These are phyloP conservation scores for Esteya vermicola DNA, from an alignment of 2,329 filamentous ascomycete species.

Conservation along the genomic window DNA sequence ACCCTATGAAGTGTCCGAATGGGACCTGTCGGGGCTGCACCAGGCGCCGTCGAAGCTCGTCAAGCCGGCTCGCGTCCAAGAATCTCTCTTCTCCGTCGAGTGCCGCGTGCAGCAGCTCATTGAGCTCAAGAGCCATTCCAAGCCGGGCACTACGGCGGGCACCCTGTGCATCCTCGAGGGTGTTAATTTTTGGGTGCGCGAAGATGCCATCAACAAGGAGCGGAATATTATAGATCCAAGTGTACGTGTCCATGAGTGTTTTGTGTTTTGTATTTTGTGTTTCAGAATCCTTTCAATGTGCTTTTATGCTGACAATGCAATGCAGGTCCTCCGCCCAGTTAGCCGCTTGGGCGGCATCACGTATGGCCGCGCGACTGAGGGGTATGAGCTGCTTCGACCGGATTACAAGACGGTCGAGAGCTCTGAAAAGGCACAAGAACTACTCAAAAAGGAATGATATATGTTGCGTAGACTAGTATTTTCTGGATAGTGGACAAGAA, in stretches of 20 bases:
- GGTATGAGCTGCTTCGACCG: conserved; percentile 54
- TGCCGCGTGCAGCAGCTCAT: conserved; percentile 58
- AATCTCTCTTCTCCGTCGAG: conserved; percentile 75
- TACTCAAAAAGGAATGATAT: conserved; percentile 4
- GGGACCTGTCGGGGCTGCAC: conserved; percentile 60
- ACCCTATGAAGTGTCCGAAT: conserved; percentile 65
- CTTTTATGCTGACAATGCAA: too few species aligned
- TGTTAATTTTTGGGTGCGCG: conserved; percentile 73
- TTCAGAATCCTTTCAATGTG: too few species aligned
- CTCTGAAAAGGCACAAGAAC: conserved; percentile 18
- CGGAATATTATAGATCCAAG: conserved; percentile 58
- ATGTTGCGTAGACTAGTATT: neutral
- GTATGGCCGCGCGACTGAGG: conserved; percentile 59
- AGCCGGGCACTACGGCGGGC: conserved; percentile 59
- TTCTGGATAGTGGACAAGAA: too few species aligned
- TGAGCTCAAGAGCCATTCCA: conserved; percentile 63
- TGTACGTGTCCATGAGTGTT: conserved; percentile 29
- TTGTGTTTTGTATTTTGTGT: neutral
- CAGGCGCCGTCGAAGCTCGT: conserved; percentile 47
- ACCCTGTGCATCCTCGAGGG: conserved; percentile 70
- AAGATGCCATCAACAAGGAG: conserved; percentile 75
- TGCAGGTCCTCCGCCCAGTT: conserved; percentile 56
- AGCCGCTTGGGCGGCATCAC: conserved; percentile 74
- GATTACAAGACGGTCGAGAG: conserved; percentile 32
- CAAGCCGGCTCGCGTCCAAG: conserved; percentile 55